Conservation (phyloP, 129 eudicot genomes). For the Deinandra increscens region DNA sequence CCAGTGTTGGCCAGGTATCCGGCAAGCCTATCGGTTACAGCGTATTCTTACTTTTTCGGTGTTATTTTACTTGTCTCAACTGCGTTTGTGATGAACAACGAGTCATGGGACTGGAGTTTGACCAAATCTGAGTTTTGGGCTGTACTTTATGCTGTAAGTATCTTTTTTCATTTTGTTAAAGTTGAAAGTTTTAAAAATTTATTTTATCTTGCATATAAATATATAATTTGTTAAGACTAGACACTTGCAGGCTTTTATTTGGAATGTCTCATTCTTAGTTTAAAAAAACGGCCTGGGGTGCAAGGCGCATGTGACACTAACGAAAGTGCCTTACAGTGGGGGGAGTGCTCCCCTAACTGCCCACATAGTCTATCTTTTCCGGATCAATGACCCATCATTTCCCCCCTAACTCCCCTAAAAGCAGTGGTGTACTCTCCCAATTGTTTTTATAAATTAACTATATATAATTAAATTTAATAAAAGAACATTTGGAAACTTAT, state of each 20-base stretch:
- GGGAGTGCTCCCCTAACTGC: too few species aligned
- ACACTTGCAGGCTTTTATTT: background rate
- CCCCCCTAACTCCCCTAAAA: too few species aligned
- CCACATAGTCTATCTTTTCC: too few species aligned
- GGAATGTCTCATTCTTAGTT: background rate
- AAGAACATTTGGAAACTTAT: conserved; percentile 9
- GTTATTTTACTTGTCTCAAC: conserved; percentile 68
- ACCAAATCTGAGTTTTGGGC: conserved; percentile 80
- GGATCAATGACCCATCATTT: too few species aligned
- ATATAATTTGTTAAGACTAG: too few species aligned
- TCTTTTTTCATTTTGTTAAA: background rate
- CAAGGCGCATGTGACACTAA: too few species aligned
- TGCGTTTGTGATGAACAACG: conserved; percentile 58
- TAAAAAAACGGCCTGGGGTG: too few species aligned
- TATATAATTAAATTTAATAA: too few species aligned
- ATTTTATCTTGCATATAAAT: background rate
- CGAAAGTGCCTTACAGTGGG: too few species aligned
- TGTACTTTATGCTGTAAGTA: conserved; percentile 86
- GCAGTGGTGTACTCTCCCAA: too few species aligned
- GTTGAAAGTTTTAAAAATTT: background rate
- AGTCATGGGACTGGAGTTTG: conserved; percentile 77
- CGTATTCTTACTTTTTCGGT: conserved; percentile 87
- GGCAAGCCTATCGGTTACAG: conserved; percentile 94
- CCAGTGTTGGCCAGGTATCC: conserved; percentile 89
- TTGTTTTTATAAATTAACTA: too few species aligned